Evolutionary conservation across 2,329 filamentous ascomycete species (phyloP).

Genomic region (Colletotrichum sp.): DNA sequence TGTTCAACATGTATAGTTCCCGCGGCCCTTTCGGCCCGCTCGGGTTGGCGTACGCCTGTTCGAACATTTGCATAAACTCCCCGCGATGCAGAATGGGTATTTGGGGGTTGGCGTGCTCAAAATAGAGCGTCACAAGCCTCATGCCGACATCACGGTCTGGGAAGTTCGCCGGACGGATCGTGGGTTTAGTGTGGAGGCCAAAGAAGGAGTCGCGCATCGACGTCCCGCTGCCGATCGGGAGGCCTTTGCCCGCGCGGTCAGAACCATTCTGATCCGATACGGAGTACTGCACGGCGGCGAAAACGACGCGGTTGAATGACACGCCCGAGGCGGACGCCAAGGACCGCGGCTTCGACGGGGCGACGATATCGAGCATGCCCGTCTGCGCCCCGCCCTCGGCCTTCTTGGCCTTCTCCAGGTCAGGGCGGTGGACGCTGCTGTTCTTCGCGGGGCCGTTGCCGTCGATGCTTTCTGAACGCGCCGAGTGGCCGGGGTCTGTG

Average conservation of each 20-base stretch:
- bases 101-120: constrained; percentile 95
- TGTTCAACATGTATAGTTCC: constrained; percentile 94
- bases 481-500: constrained; percentile 36
- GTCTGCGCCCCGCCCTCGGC: constrained; percentile 29
- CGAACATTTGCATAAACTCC: constrained; percentile 89
- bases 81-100: constrained; percentile 89
- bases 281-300: constrained; percentile 85
- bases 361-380: constrained; percentile 78
- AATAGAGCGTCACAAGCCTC: constrained; percentile 82
- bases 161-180: constrained; percentile 84
- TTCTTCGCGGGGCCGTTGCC: constrained; percentile 36
- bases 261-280: constrained; percentile 67
- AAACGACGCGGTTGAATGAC: constrained; percentile 92
- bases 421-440: constrained; percentile 37
- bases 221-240: constrained; percentile 61
- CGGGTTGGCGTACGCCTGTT: constrained; percentile 77
- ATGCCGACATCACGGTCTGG: constrained; percentile 77
- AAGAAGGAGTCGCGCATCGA: constrained; percentile 97
- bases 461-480: constrained; percentile 36
- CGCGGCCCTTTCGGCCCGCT: constrained; percentile 72
- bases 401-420: constrained; percentile 35
- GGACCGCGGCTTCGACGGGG: constrained; percentile 79
- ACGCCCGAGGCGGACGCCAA: constrained; percentile 88
- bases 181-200: constrained; percentile 89
- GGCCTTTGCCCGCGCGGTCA: constrained; percentile 48